Percentiles rank a stretch among this genome's conserved stretches.
These are phyloP conservation scores for Rubroboletus satanas DNA, from an alignment of 768 basidiomycete species.

Conservation along the genomic window DNA sequence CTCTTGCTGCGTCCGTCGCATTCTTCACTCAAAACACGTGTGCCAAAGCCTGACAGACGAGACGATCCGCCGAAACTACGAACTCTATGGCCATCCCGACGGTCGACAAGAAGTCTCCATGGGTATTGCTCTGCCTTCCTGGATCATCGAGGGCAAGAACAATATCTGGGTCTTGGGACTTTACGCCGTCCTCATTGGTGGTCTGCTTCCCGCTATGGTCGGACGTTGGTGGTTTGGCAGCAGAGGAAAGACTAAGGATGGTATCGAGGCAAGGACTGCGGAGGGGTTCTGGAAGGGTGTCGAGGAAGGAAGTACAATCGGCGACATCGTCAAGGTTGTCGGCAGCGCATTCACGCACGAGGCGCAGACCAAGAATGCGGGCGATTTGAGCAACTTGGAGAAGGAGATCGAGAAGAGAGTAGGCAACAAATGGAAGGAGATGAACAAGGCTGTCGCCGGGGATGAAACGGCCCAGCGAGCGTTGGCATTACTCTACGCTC, in stretches of 20 bases:
- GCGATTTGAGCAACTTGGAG: constrained; percentile 49
- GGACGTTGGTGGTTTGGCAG: constrained; percentile 98
- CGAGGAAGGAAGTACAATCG: constrained; percentile 72
- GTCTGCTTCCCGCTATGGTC: constrained; percentile 80
- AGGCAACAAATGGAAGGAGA: constrained; percentile 53
- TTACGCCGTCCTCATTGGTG: constrained; percentile 88
- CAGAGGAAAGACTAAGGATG: constrained; percentile 87
- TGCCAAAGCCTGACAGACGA: constrained; percentile 78
- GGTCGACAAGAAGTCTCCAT: constrained; percentile 92
- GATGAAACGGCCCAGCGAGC: constrained; percentile 43
- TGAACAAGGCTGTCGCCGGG: constrained; percentile 40
- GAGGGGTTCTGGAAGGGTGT: constrained; percentile 83
- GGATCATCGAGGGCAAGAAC: constrained; percentile 91
- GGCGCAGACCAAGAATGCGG: constrained; percentile 29
- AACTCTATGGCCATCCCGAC: constrained; percentile 90
- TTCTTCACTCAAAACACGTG: neutral
- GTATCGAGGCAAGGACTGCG: constrained; percentile 76
- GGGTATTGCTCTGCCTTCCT: constrained; percentile 91
- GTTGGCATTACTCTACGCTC: constrained; percentile 76
- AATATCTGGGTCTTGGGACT: constrained; percentile 85
- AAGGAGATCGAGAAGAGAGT: constrained; percentile 44
- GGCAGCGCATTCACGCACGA: constrained; percentile 66
- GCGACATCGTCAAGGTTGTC: constrained; percentile 69
- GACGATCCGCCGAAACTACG: constrained; percentile 84
- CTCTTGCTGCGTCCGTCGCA: neutral